A percentile compares a stretch with the other conserved stretches of the same genome.
phyloP scores from a whole-genome alignment of 306 rosid genomes.

The Prunus armeniaca region DNA sequence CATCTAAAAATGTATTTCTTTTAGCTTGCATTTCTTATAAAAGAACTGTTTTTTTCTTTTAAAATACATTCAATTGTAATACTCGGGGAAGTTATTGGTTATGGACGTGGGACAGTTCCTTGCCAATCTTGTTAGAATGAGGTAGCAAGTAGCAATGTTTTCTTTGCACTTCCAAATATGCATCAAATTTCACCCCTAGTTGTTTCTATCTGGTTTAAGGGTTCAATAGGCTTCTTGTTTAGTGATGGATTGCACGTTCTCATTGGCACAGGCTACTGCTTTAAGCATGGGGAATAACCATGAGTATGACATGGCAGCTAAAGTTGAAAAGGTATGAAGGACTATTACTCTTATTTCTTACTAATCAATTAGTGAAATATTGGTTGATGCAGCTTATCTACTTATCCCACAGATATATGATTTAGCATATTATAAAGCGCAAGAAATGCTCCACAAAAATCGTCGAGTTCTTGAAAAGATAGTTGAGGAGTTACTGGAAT shows the following conservation, averaged over 20 bases:
- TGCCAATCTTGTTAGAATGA: not conserved
- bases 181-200: not conserved
- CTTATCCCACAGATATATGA: slow-evolving; percentile 62
- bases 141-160: not conserved
- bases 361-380: not conserved
- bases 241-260: slow-evolving; percentile 17
- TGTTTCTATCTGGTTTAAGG: not conserved
- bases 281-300: slow-evolving; percentile 88
- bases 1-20: not conserved
- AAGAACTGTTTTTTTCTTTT: not conserved
- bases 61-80: not conserved
- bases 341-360: not conserved
- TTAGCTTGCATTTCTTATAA: not conserved
- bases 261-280: slow-evolving; percentile 51
- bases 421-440: slow-evolving; percentile 82
- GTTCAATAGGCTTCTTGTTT: not conserved
- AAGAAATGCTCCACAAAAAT: slow-evolving; percentile 70
- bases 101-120: not conserved
- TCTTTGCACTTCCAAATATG: not conserved
- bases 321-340: slow-evolving; percentile 71
- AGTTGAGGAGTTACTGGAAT: slow-evolving; percentile 80
- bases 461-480: slow-evolving; percentile 76
- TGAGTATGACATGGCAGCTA: slow-evolving; percentile 82
- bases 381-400: not conserved
- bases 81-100: not conserved